Evolutionary conservation across 306 rosid species (phyloP), one percentile per base, ranked within the genome.

Genomic region (Quercus dentata): DNA sequence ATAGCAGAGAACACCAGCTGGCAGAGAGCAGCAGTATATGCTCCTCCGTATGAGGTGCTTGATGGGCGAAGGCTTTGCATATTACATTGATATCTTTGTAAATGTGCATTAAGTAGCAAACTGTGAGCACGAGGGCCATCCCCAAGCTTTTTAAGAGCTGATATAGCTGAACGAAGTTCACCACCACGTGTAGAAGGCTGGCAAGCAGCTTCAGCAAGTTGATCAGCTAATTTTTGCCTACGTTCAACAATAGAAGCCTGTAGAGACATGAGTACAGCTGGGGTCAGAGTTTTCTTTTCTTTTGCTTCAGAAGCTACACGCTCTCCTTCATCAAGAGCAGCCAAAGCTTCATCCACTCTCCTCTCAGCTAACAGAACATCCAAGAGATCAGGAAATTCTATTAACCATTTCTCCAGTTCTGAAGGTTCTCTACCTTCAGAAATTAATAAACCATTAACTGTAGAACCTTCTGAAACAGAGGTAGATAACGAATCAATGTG

Each of bases 161-260:
- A 93, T 82, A 96, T 84, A 76, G 97, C 88, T 30, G 93, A 86
- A 76, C 99, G 94, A 75, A 96, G 98, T 87, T 96, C 99, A 56
- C 79, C 87, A 80, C 99, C 98, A 7, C 90, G 94, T 3, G 98
- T 96, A 49, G 99, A 93, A 79, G 99, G 98, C 88, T 96, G 99
- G 83, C 98, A 93, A 80, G 99, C 98, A 84, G 98, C 98, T 86
- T 96, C 99, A 58, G 98, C 90, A 76, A 96, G 97, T 92, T 93
- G 99, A 85, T 96, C 99, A 58, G 99, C 97, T 84, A 96, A 80
- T 57, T 78, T 91, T 80, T 89, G 93, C 86, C 97, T 89, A 44
- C 86, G 91, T 73, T 91, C 97, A 20, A 74, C 78, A 70, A 92
- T 91, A 38, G 99, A 87, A 63, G 76, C 79, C 88, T 89, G 94